Conservation (phyloP, 441 rosid genomes). For the Eugenia klotzschiana region DNA sequence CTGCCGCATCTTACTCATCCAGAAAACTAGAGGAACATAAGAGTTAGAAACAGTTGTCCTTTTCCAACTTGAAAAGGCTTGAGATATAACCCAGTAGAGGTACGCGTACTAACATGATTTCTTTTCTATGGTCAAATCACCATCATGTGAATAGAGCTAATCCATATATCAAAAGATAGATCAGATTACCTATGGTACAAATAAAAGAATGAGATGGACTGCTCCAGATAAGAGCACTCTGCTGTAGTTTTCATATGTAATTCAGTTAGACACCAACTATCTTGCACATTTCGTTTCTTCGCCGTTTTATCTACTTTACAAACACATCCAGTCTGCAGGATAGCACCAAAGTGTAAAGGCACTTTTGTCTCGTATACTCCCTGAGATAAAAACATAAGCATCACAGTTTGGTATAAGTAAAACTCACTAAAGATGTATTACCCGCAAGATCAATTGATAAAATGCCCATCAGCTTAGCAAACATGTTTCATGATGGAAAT, state of each 20-base stretch:
- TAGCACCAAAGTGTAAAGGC: slow-evolving; percentile 65
- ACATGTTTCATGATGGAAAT: neutral
- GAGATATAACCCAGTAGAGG: neutral
- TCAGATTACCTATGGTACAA: slow-evolving; percentile 69
- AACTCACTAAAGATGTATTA: neutral
- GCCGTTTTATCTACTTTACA: slow-evolving; percentile 76
- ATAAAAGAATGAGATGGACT: slow-evolving; percentile 68
- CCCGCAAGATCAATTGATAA: neutral
- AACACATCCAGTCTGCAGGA: slow-evolving; percentile 88
- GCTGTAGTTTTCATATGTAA: slow-evolving; percentile 86
- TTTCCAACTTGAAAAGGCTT: neutral
- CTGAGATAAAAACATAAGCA: slow-evolving; percentile 31
- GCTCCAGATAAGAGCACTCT: slow-evolving; percentile 77
- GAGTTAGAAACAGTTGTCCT: neutral
- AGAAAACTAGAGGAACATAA: neutral
- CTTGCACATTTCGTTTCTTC: slow-evolving; percentile 54
- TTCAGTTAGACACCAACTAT: slow-evolving; percentile 79
- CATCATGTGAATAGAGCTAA: neutral
- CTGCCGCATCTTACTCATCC: neutral
- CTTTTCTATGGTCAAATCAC: neutral
- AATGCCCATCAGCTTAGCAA: neutral
- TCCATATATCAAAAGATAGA: neutral
- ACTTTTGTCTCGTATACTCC: slow-evolving; percentile 85
- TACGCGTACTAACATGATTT: neutral
- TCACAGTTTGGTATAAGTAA: slow-evolving; percentile 8